phyloP scores from a whole-genome alignment of 768 basidiomycete genomes.

The Postia placenta region DNA sequence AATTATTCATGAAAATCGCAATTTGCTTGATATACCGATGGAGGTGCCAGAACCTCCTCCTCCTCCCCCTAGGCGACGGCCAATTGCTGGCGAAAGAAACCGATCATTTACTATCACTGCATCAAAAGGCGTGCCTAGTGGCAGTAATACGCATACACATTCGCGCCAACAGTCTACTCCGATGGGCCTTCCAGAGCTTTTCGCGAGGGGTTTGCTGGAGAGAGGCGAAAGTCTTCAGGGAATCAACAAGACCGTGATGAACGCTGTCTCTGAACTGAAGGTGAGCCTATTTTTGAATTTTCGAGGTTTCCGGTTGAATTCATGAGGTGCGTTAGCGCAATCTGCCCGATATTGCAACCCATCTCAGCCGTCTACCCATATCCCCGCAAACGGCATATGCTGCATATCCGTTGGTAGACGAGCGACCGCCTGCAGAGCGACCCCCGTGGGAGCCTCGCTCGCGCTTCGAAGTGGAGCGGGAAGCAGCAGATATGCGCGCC shows the following conservation, averaged over 20 bases:
- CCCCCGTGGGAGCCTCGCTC: constrained; percentile 66
- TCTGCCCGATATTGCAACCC: constrained; percentile 75
- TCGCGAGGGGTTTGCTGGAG: constrained; percentile 69
- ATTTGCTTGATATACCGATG: constrained; percentile 63
- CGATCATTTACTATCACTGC: constrained; percentile 18
- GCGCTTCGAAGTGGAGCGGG: constrained; percentile 66
- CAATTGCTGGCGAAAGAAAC: constrained; percentile 26
- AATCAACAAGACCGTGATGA: constrained; percentile 81
- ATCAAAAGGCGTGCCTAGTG: neutral
- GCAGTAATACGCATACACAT: constrained; percentile 6
- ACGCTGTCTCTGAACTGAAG: constrained; percentile 70
- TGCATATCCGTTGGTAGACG: constrained; percentile 60
- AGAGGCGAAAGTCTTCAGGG: constrained; percentile 73
- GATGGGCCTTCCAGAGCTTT: constrained; percentile 61
- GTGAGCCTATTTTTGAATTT: constrained; percentile 33
- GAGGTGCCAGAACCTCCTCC: constrained; percentile 51
- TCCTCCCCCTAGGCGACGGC: constrained; percentile 30
- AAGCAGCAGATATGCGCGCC: constrained; percentile 46
- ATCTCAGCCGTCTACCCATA: constrained; percentile 55
- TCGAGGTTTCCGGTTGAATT: neutral
- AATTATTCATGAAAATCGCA: constrained; percentile 76
- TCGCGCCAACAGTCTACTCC: constrained; percentile 24
- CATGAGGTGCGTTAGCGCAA: constrained; percentile 52
- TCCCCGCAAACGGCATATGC: constrained; percentile 31
- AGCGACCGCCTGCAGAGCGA: constrained; percentile 48